Base-by-base conservation (phyloP, 2,329 filamentous ascomycete species). In the Didymella pomorum region DNA sequence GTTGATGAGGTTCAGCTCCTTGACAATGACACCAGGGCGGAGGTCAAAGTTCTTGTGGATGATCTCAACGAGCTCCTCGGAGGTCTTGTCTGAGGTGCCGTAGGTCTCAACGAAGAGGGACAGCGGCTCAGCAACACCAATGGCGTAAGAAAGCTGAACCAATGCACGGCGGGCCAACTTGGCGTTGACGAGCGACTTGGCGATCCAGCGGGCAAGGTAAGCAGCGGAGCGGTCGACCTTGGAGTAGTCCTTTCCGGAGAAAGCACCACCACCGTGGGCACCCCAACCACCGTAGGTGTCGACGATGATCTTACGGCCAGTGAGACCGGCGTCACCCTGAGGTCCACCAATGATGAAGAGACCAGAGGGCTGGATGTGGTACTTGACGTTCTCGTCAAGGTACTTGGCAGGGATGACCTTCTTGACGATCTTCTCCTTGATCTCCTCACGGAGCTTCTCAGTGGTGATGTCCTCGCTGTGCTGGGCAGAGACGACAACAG, bases 171-270 rank as follows among this genome's bases (percentile, higher is more conserved):
- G 93, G 74, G 91, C 91, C 63, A 99, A 90, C 74, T 90, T 89
- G 72, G 94, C 91, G 74, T 88, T 83, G 71, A 99, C 92, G 67
- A 99, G 87, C 41, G 95, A 99, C 88, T 99, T 99, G 83, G 95
- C 95, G 80, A 99, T 93, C 95, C 95, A 99, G 79, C 95, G 93
- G 71, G 87, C 93, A 71, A 98, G 89, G 84, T 99, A 99, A 76
- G 95, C 95, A 69, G 95, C 95, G 52, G 95, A 98, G 74, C 95
- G 92, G 80, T 99, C 95, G 82, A 99, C 95, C 88, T 99, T 99
- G 87, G 93, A 97, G 89, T 97, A 99, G 82, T 99, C 95, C 90
- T 99, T 99, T 77, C 95, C 95, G 75, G 95, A 98, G 91, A 99
- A 99, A 81, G 95, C 95, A 90, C 95, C 95, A 86, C 95, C 95